These are phyloP conservation scores for Crithidia brevicula DNA, from an alignment of 208 protist species.

Conservation along the genomic window DNA sequence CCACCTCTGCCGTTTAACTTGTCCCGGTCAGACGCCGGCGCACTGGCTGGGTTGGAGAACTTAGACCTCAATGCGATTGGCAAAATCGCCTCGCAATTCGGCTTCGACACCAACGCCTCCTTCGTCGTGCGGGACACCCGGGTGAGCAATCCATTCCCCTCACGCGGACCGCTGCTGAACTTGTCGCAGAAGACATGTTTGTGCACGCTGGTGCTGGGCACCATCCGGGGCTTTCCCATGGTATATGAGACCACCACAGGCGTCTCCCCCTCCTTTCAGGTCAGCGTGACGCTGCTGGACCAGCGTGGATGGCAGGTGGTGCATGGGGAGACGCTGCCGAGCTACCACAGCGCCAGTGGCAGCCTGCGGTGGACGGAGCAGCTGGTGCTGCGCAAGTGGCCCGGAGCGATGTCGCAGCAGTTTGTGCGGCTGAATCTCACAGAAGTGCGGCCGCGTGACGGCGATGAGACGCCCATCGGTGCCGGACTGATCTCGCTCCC, in stretches of 20 bases:
- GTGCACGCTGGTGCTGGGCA: conserved; percentile 80
- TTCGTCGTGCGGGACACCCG: conserved; percentile 54
- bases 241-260: conserved; percentile 78
- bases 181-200: conserved; percentile 83
- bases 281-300: conserved; percentile 84
- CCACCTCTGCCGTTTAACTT: conserved; percentile 4
- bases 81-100: conserved; percentile 37
- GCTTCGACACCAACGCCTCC: conserved; percentile 59
- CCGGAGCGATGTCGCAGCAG: conserved; percentile 75
- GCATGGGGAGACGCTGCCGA: conserved; percentile 77
- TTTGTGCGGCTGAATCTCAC: conserved; percentile 89
- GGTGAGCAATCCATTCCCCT: conserved; percentile 33
- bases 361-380: conserved; percentile 84
- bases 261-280: conserved; percentile 83
- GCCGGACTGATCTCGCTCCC: conserved; percentile 82
- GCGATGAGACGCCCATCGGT: conserved; percentile 87
- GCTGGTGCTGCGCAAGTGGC: conserved; percentile 87
- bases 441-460: conserved; percentile 81
- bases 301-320: conserved; percentile 87
- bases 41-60: conserved; percentile 18
- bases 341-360: conserved; percentile 88
- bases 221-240: conserved; percentile 88
- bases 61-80: conserved; percentile 15
- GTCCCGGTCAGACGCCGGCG: background rate
- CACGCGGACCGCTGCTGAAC: conserved; percentile 70